Base-by-base conservation (phyloP, 352 stramenopile genomes). In the Pythium chondricola region DNA sequence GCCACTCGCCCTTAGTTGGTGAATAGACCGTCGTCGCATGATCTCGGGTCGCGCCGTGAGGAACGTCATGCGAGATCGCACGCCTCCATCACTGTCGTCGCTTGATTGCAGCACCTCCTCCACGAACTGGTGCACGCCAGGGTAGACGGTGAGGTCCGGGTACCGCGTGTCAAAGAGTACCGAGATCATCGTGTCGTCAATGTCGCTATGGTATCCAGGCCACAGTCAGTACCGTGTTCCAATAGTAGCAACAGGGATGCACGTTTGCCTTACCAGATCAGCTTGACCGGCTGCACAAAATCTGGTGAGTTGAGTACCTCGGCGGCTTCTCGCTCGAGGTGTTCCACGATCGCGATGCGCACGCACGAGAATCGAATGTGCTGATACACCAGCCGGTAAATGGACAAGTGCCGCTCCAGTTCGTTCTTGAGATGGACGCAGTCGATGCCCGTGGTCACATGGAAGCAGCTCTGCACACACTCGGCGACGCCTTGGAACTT, bases 91-190 rank as follows among this genome's bases (percentile, higher is more conserved):
- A n/a, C n/a, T n/a, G n/a, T n/a, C n/a, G n/a, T n/a, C n/a, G 13
- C 29, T 27, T 16, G 41, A 52, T 26, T 69, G 67, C 52, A 86
- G 63, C 11, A 91, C 55, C 51, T 91, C 80, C 21, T 88, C 66
- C 11, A 84, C 74, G 26, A 91, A 91, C 68, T 91, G 80, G 60
- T 88, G 76, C 13, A 88, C 77, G 43, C 80, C 80, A 7, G 80
- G 80, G 36, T 92, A 92, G 4, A 92, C 77, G 10, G 80, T 89
- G 26, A 92, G 62, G 41, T 89, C 75, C 18, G 80, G 80, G 48
- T 92, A 92, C 32, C 80, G 71, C 37, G 66, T 83, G 52, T 92
- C 80, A 33, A 92, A 92, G 10, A 92, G 64, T 18, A 75, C 71
- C 5, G 76, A 82, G 9, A 87, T 61, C 62, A 91, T 67, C 29